These are phyloP conservation scores for Ilyonectria mors-panacis DNA, from an alignment of 2,329 filamentous ascomycete genomes.

Conservation along the genomic window DNA sequence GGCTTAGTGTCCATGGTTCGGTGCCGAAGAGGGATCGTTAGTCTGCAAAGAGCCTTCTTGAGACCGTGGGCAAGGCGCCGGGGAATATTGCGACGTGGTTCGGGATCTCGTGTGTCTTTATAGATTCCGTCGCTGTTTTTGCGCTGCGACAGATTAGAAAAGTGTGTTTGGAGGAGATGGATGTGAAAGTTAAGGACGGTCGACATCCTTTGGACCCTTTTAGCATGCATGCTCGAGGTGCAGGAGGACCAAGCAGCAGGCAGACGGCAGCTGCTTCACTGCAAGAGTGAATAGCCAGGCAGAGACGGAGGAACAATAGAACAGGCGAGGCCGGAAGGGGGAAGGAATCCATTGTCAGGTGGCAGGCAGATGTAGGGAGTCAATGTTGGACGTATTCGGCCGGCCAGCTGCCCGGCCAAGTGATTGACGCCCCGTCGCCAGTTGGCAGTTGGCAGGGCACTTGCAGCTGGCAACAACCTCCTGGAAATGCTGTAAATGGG, in stretches of 20 bases:
- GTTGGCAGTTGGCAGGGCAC: constrained; percentile 3
- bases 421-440: constrained; percentile 4
- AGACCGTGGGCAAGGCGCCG: not conserved
- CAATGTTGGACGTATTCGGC: not conserved
- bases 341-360: constrained; percentile 6
- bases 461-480: not conserved
- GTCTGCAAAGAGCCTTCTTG: not conserved
- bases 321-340: not conserved
- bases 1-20: constrained; percentile 28
- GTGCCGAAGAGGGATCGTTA: not conserved
- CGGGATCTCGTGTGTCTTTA: not conserved
- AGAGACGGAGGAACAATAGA: constrained; percentile 1
- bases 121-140: not conserved
- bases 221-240: not conserved
- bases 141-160: constrained; percentile 28
- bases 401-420: not conserved
- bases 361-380: not conserved
- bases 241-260: not conserved
- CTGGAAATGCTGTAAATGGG: not conserved
- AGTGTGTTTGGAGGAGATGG: not conserved
- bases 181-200: not conserved
- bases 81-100: not conserved
- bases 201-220: not conserved
- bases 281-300: not conserved
- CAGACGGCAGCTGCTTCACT: not conserved